Evolutionary conservation across 352 stramenopile genomes (phyloP).

Genomic region (Albugo candida): DNA sequence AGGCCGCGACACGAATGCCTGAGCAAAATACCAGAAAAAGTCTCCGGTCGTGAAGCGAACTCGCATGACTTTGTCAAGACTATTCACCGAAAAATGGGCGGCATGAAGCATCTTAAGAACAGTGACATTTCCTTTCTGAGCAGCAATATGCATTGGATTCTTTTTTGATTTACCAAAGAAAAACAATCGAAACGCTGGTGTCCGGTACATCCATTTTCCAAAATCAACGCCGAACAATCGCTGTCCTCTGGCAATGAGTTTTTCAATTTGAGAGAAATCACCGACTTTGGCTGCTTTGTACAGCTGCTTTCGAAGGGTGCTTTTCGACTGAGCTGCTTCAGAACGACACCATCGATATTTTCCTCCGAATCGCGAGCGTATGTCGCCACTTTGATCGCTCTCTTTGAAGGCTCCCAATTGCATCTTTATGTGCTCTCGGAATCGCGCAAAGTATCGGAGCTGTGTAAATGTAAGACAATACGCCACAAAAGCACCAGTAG

Average conservation of each 20-base stretch:
- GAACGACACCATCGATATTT: constrained; percentile 18
- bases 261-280: constrained; percentile 37
- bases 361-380: constrained; percentile 25
- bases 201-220: constrained; percentile 34
- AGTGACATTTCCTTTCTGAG: constrained; percentile 41
- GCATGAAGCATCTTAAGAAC: constrained; percentile 29
- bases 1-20: constrained; percentile 34
- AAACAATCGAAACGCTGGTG: constrained; percentile 22
- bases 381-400: constrained; percentile 56
- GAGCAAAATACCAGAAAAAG: constrained; percentile 56
- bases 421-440: constrained; percentile 75
- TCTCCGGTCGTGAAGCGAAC: constrained; percentile 61
- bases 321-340: constrained; percentile 21
- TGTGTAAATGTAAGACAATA: constrained; percentile 42
- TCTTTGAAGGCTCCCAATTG: constrained; percentile 69
- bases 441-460: constrained; percentile 61
- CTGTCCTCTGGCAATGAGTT: constrained; percentile 24
- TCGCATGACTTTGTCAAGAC: constrained; percentile 48
- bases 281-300: constrained; percentile 47
- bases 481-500: constrained; percentile 20
- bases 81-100: constrained; percentile 37
- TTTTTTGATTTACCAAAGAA: constrained; percentile 55
- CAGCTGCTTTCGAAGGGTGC: constrained; percentile 45
- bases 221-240: constrained; percentile 33
- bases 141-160: constrained; percentile 60